A percentile compares a stretch with the other conserved stretches of the same genome.
Evolutionary conservation across 352 stramenopile genomes (phyloP).

Genomic region (Phytophthora sansomeana): DNA sequence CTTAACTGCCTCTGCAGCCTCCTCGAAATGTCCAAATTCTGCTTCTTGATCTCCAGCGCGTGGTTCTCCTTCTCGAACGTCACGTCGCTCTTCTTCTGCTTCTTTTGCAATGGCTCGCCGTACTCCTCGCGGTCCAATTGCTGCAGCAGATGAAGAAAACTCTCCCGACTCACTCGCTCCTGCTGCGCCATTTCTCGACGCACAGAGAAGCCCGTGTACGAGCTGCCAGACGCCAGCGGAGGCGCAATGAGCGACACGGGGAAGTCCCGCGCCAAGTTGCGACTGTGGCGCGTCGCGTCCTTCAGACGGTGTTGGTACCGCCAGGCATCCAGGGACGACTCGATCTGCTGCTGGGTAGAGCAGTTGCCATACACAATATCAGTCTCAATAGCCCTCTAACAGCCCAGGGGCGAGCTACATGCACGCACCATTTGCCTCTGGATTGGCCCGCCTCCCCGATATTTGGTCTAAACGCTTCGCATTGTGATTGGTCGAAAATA

Average conservation of each 20-base stretch:
- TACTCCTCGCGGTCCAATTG: slow-evolving; percentile 60
- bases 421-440: slow-evolving; percentile 31
- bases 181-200: slow-evolving; percentile 27
- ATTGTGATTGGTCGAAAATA: no score
- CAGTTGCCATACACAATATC: background rate
- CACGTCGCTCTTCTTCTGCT: slow-evolving; percentile 35
- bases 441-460: slow-evolving; percentile 5
- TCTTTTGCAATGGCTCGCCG: slow-evolving; percentile 36
- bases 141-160: slow-evolving; percentile 51
- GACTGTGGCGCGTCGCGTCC: slow-evolving; percentile 63
- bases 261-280: slow-evolving; percentile 47
- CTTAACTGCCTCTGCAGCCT: slow-evolving; percentile 45
- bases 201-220: slow-evolving; percentile 24
- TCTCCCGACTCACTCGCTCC: slow-evolving; percentile 43
- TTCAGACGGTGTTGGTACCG: slow-evolving; percentile 56
- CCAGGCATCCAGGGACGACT: slow-evolving; percentile 51
- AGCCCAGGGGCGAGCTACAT: slow-evolving; percentile 1
- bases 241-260: slow-evolving; percentile 51
- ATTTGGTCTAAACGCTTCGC: no score
- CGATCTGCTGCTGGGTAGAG: slow-evolving; percentile 47
- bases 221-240: slow-evolving; percentile 2
- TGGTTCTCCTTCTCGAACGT: slow-evolving; percentile 44
- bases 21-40: slow-evolving; percentile 46
- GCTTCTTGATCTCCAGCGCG: slow-evolving; percentile 37
- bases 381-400: background rate